These are phyloP conservation scores for Candida sp. DNA, from an alignment of 1,139 yeast species.

Conservation along the genomic window DNA sequence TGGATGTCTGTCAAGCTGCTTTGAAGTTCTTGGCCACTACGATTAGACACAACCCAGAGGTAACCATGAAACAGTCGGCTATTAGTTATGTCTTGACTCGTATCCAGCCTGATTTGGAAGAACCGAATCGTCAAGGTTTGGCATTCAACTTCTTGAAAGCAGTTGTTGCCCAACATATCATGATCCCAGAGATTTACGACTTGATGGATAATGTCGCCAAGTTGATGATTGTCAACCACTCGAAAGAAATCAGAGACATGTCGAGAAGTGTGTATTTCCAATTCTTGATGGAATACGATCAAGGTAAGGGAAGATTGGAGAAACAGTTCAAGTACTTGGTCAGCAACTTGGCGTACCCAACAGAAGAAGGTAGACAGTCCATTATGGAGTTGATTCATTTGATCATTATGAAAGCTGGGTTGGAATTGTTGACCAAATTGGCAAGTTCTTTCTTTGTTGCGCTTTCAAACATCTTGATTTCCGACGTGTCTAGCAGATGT, in stretches of 20 bases:
- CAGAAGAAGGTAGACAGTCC: conserved; percentile 87
- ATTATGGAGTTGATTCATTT: conserved; percentile 86
- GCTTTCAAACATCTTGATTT: conserved; percentile 73
- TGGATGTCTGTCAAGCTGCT: conserved; percentile 84
- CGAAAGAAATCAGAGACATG: conserved; percentile 82
- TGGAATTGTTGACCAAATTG: conserved; percentile 62
- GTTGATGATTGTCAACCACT: conserved; percentile 90
- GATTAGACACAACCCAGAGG: conserved; percentile 69
- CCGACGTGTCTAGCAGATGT: conserved; percentile 82
- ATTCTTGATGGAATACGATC: conserved; percentile 94
- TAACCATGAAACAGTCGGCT: conserved; percentile 72
- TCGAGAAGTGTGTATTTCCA: conserved; percentile 85
- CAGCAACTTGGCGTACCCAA: conserved; percentile 84
- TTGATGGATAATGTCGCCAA: conserved; percentile 81
- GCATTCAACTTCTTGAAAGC: conserved; percentile 87
- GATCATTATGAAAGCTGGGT: conserved; percentile 69
- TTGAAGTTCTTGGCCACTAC: conserved; percentile 76
- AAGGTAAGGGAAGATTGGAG: conserved; percentile 84
- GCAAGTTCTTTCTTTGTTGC: conserved; percentile 84
- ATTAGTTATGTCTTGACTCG: conserved; percentile 77
- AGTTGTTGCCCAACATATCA: conserved; percentile 69
- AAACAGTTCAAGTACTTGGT: conserved; percentile 84
- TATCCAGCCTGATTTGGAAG: conserved; percentile 87
- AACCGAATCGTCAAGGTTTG: conserved; percentile 86
- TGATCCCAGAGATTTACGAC: conserved; percentile 91